Base-by-base conservation (phyloP, 2,329 filamentous ascomycete species). In the Pseudogymnoascus sp. region DNA sequence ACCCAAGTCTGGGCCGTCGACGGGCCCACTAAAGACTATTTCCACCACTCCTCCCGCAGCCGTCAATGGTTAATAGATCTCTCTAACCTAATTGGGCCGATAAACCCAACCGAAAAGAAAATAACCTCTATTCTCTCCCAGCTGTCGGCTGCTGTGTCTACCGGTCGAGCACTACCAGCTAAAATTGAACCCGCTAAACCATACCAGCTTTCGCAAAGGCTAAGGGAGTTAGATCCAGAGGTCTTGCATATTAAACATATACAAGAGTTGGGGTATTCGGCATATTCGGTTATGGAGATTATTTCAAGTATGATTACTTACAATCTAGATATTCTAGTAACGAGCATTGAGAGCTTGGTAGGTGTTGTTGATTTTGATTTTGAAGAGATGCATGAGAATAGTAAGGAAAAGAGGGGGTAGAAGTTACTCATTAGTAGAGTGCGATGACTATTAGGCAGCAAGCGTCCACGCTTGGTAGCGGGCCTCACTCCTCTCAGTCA, bases 111-210 rank as follows among this genome's bases (percentile, higher is more conserved):
- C 1, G 59, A 61, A 23, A 34, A 61, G 26, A 61, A 42, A 12
- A 61, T 61, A 61, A 61, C 59, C 29, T 61, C 59, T 39, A 61
- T 61, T 26, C 59, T 61, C 36, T 61, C 14, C 16, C 59, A 61
- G n/a, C 59, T 61, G 29, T 61, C 59, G 26, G 29, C 59, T 39
- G 59, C 59, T 12, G 31, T 61, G 16, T 16, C 59, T 18, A 61
- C 59, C 5, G 59, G 59, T 18, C 59, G 36, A 42, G 29, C 59
- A 39, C 39, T 61, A 18, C 29, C 59, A 61, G 31, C 59, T 42
- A 23, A 39, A 42, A 37, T 61, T 12, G 59, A 61, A 12, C n/a
- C 36, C 26, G 11, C 59, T 39, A 61, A 21, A 61, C 59, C 59
- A 61, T 61, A 61, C 42, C 29, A 61, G 39, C 59, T 61, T n/a